Conservation (phyloP, 2,329 filamentous ascomycete genomes). For the Venturia pyrina region DNA sequence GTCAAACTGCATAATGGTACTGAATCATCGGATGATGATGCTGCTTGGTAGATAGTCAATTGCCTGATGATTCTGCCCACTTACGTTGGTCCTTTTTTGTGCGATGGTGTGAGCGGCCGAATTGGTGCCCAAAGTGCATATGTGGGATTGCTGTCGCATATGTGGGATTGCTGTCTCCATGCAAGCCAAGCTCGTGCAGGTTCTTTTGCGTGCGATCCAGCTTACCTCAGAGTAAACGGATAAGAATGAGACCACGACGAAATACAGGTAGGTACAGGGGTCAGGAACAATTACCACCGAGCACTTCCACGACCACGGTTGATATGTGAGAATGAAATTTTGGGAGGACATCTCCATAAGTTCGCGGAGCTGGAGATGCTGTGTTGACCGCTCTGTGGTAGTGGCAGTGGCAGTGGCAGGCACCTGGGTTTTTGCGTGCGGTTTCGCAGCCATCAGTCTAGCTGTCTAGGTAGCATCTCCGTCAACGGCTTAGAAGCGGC, state of each 20-base stretch:
- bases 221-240: not conserved
- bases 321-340: not conserved
- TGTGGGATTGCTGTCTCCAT: not conserved
- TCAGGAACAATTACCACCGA: not conserved
- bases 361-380: not conserved
- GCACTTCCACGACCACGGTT: not conserved
- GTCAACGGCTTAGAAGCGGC: conserved; percentile 1
- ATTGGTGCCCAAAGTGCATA: not conserved
- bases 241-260: not conserved
- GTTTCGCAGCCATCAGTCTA: not conserved
- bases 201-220: not conserved
- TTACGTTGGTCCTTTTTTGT: not conserved
- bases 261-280: not conserved
- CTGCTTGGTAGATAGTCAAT: not conserved
- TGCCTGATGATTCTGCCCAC: not conserved
- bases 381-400: not conserved
- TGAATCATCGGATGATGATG: not conserved
- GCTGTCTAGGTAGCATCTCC: not conserved
- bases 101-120: not conserved
- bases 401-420: too few relatives aligned
- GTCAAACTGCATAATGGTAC: not conserved
- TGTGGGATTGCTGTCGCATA: not conserved
- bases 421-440: not conserved
- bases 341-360: not conserved
- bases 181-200: not conserved